Conservation (phyloP, 2,329 filamentous ascomycete genomes). For the Ambrosiella xylebori region DNA sequence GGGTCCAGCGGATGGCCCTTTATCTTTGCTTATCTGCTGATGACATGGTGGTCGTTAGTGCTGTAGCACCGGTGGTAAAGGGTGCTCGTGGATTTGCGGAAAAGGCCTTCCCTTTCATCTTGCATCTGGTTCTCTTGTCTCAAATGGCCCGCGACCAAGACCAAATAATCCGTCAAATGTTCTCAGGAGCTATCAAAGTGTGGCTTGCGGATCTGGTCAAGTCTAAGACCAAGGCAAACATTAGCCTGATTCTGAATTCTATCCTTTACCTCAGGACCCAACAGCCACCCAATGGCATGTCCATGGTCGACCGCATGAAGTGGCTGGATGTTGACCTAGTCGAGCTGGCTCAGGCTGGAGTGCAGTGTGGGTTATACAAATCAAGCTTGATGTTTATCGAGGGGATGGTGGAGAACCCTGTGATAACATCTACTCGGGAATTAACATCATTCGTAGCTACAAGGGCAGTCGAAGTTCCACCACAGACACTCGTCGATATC, state of each 20-base stretch:
- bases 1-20: constrained; percentile 42
- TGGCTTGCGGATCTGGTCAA: constrained; percentile 55
- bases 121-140: constrained; percentile 62
- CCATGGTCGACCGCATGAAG: constrained; percentile 56
- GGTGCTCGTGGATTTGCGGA: constrained; percentile 53
- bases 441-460: constrained; percentile 50
- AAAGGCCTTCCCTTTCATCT: constrained; percentile 61
- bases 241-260: constrained; percentile 67
- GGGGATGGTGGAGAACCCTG: constrained; percentile 24
- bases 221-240: constrained; percentile 61
- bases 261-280: constrained; percentile 83
- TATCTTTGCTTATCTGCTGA: constrained; percentile 11
- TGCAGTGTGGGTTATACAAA: constrained; percentile 68
- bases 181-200: constrained; percentile 48
- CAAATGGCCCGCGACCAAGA: constrained; percentile 42
- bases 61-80: constrained; percentile 48
- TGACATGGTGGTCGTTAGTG: constrained; percentile 42
- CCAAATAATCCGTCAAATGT: constrained; percentile 36
- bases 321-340: constrained; percentile 79
- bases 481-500: constrained; percentile 49
- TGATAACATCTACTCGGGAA: constrained; percentile 22
- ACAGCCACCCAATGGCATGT: constrained; percentile 53
- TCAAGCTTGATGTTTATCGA: constrained; percentile 74
- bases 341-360: constrained; percentile 52
- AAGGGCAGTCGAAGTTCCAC: constrained; percentile 20